phyloP scores from a whole-genome alignment of 768 basidiomycete species.

The Mycena venus region DNA sequence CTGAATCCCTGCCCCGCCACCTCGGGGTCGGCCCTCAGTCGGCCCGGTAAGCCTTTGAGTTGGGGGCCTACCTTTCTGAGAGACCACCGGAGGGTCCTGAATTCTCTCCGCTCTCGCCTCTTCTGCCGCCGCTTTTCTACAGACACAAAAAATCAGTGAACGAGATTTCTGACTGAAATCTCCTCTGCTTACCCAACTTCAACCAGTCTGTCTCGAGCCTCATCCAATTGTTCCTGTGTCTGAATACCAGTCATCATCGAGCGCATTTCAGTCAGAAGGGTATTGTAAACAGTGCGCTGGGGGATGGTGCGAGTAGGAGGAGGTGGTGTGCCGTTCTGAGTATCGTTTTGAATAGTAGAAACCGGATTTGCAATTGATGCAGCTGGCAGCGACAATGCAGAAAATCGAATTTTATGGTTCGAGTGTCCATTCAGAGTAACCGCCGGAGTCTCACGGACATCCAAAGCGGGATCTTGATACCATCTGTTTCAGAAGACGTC shows the following conservation, averaged over 20 bases:
- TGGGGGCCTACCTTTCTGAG: too few relatives aligned
- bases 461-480: not conserved
- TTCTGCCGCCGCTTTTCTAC: too few relatives aligned
- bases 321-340: not conserved
- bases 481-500: not conserved
- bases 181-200: too few relatives aligned
- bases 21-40: too few relatives aligned
- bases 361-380: not conserved
- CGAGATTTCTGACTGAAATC: too few relatives aligned
- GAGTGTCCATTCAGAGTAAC: not conserved
- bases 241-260: not conserved
- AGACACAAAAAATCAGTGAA: too few relatives aligned
- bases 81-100: too few relatives aligned
- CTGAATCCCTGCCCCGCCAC: too few relatives aligned
- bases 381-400: not conserved
- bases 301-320: not conserved
- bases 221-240: not conserved
- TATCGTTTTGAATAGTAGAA: not conserved
- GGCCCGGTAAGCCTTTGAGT: too few relatives aligned
- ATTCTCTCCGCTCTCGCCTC: too few relatives aligned
- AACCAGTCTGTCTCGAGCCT: not conserved
- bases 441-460: not conserved
- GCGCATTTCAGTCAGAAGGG: not conserved
- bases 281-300: not conserved
- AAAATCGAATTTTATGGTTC: not conserved